These are phyloP conservation scores for Starmera stellimalicola DNA, from an alignment of 1,139 yeast species.

Conservation along the genomic window DNA sequence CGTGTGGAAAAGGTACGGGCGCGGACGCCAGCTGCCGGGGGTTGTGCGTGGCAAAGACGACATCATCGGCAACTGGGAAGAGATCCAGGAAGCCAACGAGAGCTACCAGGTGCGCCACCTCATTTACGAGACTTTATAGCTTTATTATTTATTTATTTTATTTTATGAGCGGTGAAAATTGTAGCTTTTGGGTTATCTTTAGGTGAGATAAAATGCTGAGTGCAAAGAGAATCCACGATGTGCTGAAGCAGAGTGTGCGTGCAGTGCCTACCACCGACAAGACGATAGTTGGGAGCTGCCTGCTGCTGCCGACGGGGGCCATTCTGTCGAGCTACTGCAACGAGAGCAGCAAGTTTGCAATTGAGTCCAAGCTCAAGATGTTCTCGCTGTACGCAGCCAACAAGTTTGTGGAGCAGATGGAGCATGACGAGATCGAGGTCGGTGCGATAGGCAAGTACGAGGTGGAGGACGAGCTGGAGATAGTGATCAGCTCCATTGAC, in stretches of 20 bases:
- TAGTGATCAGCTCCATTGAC: slow-evolving; percentile 9
- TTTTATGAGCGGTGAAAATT: neutral
- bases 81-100: slow-evolving; percentile 77
- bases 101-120: slow-evolving; percentile 58
- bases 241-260: neutral
- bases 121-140: slow-evolving; percentile 37
- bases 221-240: slow-evolving; percentile 1
- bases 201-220: neutral
- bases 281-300: slow-evolving; percentile 1
- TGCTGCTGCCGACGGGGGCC: neutral
- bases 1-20: slow-evolving; percentile 73
- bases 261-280: neutral
- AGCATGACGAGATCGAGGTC: neutral
- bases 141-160: neutral
- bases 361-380: slow-evolving; percentile 12
- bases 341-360: neutral
- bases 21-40: slow-evolving; percentile 80
- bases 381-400: slow-evolving; percentile 10
- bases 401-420: slow-evolving; percentile 3
- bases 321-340: slow-evolving; percentile 1
- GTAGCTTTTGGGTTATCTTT: neutral
- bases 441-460: slow-evolving; percentile 4
- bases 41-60: slow-evolving; percentile 82
- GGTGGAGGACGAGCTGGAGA: slow-evolving; percentile 9
- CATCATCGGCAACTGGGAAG: slow-evolving; percentile 75